A percentile compares a stretch with the other conserved stretches of the same genome.
Conservation (phyloP, 139 green algal genomes). For the Closterium sp. region DNA sequence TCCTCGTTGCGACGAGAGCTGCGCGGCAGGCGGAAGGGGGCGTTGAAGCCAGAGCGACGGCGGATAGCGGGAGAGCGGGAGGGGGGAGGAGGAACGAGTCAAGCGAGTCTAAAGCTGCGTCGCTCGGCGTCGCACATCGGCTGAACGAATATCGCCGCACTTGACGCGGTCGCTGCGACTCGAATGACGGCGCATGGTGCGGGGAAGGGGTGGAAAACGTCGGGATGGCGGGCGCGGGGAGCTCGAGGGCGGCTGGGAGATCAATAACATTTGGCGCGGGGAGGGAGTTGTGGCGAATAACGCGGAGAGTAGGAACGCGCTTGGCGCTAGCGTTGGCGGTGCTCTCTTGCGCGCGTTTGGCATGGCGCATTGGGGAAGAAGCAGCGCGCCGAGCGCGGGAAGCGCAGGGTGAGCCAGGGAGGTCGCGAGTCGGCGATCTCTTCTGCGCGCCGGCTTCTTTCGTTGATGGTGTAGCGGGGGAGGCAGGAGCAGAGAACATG, state of each 20-base stretch:
- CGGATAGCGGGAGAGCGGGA: background rate
- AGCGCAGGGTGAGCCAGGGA: background rate
- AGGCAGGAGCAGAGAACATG: background rate
- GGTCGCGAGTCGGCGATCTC: background rate
- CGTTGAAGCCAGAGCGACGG: background rate
- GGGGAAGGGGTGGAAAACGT: background rate
- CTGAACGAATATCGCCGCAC: background rate
- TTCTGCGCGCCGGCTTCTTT: background rate
- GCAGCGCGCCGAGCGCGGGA: background rate
- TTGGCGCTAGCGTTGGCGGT: background rate
- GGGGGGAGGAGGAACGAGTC: background rate
- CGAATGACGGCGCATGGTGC: background rate
- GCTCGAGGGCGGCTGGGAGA: background rate
- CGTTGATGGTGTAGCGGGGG: background rate
- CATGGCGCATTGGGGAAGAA: background rate
- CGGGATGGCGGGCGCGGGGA: background rate
- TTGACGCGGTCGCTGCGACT: background rate
- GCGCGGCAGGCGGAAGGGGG: background rate
- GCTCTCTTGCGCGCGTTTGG: background rate
- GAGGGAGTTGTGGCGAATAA: background rate
- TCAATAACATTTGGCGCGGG: background rate
- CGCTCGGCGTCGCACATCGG: background rate
- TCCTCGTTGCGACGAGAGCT: background rate
- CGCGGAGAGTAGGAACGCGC: background rate
- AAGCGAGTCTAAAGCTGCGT: background rate